Evolutionary conservation across 2,329 filamentous ascomycete species (phyloP), one percentile per base, ranked within the genome.

Genomic region (Penicillium expansum): DNA sequence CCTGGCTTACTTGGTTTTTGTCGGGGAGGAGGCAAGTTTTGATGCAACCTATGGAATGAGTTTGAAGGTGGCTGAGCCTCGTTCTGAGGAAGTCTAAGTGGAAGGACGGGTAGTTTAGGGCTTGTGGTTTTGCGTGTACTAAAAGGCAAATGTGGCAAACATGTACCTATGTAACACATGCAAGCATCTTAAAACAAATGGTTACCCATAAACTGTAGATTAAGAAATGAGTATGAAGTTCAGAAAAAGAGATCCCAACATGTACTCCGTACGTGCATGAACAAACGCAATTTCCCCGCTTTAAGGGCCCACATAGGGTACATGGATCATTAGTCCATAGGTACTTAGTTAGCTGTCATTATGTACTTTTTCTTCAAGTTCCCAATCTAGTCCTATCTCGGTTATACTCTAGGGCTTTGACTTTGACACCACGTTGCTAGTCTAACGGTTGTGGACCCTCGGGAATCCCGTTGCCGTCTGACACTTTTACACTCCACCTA

Each of bases 1-100:
- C 22, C 49, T 63, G 2, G 59, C 64, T n/a, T 76, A 74, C 57
- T 64, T 48, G 44, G 67, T 76, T 1, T 62, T 67, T 41, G 59
- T 74, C 32, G 72, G 74, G 0, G 73, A 76, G 57, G 69, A 73
- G 44, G 65, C 64, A 30, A 71, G 64, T 5, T 74, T 72, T 59
- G 67, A 67, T 5, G 52, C 52, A 13, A 57, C 48, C 1, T 59
- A 61, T 44, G 59, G 63, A 62, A 55, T 30, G 20, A n/a, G 22
- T 7, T 50, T 49, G 24, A 30, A 29, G 4, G 22, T 29, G 33
- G n/a, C 20, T 24, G 24, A 5, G 24, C 24, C 24, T 22, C n/a
- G n/a, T n/a, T 14, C 8, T 10, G 14, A 22, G 43, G 43, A 47
- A 4, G 1, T 20, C 5, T 14, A 24, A n/a, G 18, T n/a, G 18